Base-by-base conservation (phyloP, 2,329 filamentous ascomycete genomes). In the Cryphonectria nitschkei region DNA sequence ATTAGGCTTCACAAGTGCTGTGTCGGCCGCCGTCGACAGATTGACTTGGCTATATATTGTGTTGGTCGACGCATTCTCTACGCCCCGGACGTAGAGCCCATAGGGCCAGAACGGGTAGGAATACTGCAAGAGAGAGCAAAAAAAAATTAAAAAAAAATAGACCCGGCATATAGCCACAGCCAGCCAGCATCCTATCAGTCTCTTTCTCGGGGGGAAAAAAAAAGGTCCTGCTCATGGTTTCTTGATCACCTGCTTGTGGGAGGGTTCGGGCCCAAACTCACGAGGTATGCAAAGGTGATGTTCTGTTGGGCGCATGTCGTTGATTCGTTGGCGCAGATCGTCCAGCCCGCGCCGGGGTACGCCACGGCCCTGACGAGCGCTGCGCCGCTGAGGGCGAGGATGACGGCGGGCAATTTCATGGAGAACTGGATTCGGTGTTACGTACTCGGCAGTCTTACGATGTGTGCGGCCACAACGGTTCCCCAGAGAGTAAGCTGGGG, bases 1-100 rank as follows among this genome's bases (percentile, higher is more conserved):
- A 69, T 78, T 78, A 3, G 77, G 77, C 37, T 69, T 69, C 8
- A 76, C 75, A 19, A 74, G 70, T 26, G 37, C 58, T 11, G 52
- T 68, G 16, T 68, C 46, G 39, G 60, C 67, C 3, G 74, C 69
- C 16, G 69, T 72, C 3, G 54, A 52, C 41, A 70, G 54, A 2
- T 65, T 46, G 11, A 37, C 34, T 34, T 68, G 56, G 61, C 64
- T 58, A 41, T 68, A 62, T 2, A 68, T 26, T 7, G 29, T 46
- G n/a, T 63, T 70, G 13, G 65, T 65, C 46, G 65, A 46, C 22
- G 60, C 34, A 16, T 58, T 41, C 46, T 37, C 63, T 9, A n/a
- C 58, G n/a, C 60, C 60, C 64, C 39, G 66, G 1, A 52, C 66
- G 11, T 58, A 54, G 22, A 68, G 56, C 13, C 54, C 66, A 19